Evolutionary conservation across 2,329 filamentous ascomycete genomes (phyloP), one percentile per base, ranked within the genome.

Genomic region (Colletotrichum cereale): DNA sequence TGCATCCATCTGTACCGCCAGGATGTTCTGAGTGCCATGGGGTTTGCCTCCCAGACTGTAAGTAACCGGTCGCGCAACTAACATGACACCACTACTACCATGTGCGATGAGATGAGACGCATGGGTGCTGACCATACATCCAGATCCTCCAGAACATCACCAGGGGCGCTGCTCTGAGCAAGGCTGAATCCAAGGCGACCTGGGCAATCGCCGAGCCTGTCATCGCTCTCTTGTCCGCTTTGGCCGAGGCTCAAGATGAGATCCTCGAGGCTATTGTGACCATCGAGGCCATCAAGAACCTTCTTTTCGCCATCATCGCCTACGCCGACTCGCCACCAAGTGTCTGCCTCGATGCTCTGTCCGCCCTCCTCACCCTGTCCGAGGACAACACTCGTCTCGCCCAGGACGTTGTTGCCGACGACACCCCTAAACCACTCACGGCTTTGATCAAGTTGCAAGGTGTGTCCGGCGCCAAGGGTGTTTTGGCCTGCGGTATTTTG

Each of bases 1-100:
- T 91, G 89, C 73, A 82, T 92, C 26, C 90, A 92, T 75, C 79
- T 93, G 68, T 92, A 87, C 76, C 83, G 91, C 53, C 82, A 88
- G 36, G 90, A 92, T 77, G 80, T 91, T 18, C 76, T 92, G 71
- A 89, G 87, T 36, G 88, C 90, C 26, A 84, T 92, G 69, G 85
- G 88, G 68, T 86, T 87, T 77, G 89, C 89, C 18, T 81, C 85
- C 62, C 84, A 84, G 63, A 84, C 84, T 72, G 88, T 90, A 78
- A 78, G 85, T 79, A 10, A n/a, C 53, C 21, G 36, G 8, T 18
- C 26, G 18, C 52, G 24, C 72, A 60, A 61, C 12, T 63, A 26
- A 55, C 16, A 53, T 11, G 48, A 48, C 16, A 53, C 16, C 31
- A 38, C 26, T 11, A 10, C 18, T 38, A 12, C 18, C 18, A 34